phyloP scores from a whole-genome alignment of 2,329 filamentous ascomycete genomes.

The Colletotrichum cereale region DNA sequence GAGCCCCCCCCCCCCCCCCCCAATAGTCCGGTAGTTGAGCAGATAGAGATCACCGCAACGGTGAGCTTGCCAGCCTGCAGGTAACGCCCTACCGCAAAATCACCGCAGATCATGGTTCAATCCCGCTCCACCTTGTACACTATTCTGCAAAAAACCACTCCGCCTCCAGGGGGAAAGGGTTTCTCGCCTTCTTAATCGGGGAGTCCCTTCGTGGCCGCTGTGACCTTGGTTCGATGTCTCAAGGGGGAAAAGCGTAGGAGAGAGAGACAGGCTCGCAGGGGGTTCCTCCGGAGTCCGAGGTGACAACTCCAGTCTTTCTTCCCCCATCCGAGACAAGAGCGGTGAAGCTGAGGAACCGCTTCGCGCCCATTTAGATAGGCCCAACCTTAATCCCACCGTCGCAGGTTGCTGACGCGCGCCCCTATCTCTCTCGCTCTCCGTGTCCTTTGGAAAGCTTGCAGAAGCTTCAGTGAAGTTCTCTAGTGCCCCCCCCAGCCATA shows the following conservation, averaged over 20 bases:
- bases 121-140: neutral
- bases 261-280: neutral
- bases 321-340: slow-evolving; percentile 1
- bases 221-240: neutral
- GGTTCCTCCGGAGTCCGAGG: slow-evolving; percentile 9
- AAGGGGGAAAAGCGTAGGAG: neutral
- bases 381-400: neutral
- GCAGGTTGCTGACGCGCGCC: neutral
- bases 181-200: slow-evolving; percentile 12
- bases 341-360: slow-evolving; percentile 7
- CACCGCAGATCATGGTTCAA: neutral
- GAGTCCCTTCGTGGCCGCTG: neutral
- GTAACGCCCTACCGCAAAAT: neutral
- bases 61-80: neutral
- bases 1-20: neutral
- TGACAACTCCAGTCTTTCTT: neutral
- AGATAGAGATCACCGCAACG: neutral
- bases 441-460: neutral
- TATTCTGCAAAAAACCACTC: neutral
- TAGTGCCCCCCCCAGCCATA: neutral
- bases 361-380: neutral
- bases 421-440: neutral
- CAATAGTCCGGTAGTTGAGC: neutral
- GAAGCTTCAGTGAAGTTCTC: neutral
- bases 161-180: neutral